phyloP scores from a whole-genome alignment of 306 rosid genomes.

The Acacia confusa region DNA sequence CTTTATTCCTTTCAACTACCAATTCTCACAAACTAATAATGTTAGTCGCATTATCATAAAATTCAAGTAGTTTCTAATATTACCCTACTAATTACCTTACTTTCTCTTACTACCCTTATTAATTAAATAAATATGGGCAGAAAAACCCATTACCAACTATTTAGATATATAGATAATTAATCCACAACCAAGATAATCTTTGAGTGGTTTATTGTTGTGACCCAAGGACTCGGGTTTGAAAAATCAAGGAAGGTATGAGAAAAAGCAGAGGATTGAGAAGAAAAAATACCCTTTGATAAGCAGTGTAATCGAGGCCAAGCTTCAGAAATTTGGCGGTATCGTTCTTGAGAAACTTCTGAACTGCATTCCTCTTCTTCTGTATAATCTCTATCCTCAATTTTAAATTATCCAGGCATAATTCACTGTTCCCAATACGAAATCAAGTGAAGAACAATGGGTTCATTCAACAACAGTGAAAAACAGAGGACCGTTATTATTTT shows the following conservation, averaged over 20 bases:
- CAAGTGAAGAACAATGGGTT: conserved; percentile 9
- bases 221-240: too few species aligned
- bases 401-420: conserved; percentile 43
- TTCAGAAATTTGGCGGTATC: conserved; percentile 70
- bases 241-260: neutral
- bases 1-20: too few species aligned
- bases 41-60: too few species aligned
- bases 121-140: too few species aligned
- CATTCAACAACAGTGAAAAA: neutral
- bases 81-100: too few species aligned
- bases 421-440: conserved; percentile 41
- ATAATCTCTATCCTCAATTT: conserved; percentile 53
- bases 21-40: too few species aligned
- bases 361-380: conserved; percentile 52
- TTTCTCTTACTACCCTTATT: too few species aligned
- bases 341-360: conserved; percentile 53
- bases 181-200: too few species aligned
- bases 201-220: too few species aligned
- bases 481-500: neutral
- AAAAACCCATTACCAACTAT: too few species aligned
- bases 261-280: neutral
- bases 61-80: too few species aligned
- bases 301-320: conserved; percentile 51
- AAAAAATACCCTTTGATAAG: conserved; percentile 70
- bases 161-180: too few species aligned